A percentile compares a stretch with the other conserved stretches of the same genome.
Conservation (phyloP, 306 rosid genomes). For the Carpinus viminea region DNA sequence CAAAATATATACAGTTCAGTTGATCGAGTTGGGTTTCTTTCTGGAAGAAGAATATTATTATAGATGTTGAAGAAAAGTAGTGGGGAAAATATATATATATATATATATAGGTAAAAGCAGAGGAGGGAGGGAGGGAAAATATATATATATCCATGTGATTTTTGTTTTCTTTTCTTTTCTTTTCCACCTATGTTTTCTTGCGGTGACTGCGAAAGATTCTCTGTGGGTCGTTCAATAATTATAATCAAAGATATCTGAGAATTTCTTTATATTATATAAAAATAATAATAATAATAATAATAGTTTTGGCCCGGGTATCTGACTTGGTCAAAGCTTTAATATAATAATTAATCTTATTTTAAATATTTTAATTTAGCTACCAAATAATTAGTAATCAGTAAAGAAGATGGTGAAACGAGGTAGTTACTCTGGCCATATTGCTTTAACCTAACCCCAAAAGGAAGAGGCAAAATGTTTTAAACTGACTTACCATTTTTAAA, state of each 20-base stretch:
- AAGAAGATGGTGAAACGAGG: neutral
- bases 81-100: neutral
- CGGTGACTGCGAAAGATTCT: constrained; percentile 34
- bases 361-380: neutral
- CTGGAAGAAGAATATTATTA: neutral
- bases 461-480: neutral
- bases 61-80: neutral
- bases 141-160: no score
- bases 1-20: neutral
- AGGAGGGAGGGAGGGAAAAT: no score
- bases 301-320: neutral
- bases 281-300: no score
- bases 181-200: neutral
- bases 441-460: constrained; percentile 28
- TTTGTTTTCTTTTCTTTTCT: no score
- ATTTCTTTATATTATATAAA: neutral
- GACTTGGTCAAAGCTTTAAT: constrained; percentile 28
- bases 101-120: no score
- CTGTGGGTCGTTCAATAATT: constrained; percentile 21
- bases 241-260: neutral
- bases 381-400: neutral
- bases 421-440: neutral
- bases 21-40: neutral
- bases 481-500: neutral
- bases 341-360: neutral